Conservation (phyloP, 2,329 filamentous ascomycete genomes). For the Teratosphaeriaceae sp. region DNA sequence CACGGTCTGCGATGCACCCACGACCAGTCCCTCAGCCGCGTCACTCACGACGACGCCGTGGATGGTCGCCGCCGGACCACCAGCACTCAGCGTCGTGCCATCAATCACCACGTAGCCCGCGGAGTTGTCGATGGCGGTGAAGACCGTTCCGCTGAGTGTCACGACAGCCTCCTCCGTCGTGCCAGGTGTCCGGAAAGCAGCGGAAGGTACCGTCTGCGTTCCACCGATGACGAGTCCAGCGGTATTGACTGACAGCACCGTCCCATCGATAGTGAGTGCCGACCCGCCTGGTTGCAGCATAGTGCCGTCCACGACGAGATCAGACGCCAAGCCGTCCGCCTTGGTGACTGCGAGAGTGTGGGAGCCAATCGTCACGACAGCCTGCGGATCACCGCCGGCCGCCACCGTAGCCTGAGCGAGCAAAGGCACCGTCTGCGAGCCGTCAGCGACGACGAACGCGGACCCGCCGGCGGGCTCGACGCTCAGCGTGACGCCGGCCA, state of each 20-base stretch:
- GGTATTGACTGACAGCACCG: neutral
- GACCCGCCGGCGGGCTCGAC: neutral
- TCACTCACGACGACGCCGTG: neutral
- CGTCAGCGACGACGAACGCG: neutral
- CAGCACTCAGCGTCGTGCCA: constrained; percentile 1
- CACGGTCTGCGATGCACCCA: neutral
- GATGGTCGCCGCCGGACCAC: neutral
- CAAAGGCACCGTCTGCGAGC: constrained; percentile 1
- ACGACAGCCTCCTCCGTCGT: neutral
- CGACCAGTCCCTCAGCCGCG: neutral
- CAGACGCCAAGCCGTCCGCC: neutral
- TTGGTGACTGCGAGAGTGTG: neutral
- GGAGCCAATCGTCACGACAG: neutral
- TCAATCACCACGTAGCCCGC: neutral
- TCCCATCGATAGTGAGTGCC: neutral
- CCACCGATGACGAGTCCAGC: neutral
- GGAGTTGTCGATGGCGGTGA: neutral
- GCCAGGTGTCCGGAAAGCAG: neutral
- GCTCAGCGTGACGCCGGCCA: neutral
- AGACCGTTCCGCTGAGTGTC: neutral
- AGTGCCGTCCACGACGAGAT: constrained; percentile 1
- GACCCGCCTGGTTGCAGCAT: neutral
- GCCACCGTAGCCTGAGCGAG: neutral
- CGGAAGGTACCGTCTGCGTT: neutral
- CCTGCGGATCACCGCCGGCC: neutral